Conservation (phyloP, 305 asterid species). For the Solanum hybrid region DNA sequence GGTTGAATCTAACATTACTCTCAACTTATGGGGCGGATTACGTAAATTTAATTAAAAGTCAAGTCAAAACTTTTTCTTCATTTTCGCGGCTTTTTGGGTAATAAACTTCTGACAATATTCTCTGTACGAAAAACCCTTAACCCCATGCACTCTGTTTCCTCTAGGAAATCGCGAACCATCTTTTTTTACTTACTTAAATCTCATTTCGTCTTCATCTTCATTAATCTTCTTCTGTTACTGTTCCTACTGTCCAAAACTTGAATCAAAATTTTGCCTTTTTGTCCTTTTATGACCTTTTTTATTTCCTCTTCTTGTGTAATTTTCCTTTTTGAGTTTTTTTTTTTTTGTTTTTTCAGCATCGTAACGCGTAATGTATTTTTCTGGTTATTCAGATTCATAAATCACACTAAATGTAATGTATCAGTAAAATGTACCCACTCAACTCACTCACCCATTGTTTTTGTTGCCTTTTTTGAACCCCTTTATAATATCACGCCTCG, state of each 20-base stretch:
- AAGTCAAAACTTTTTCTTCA: neutral
- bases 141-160: constrained; percentile 2
- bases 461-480: neutral
- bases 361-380: neutral
- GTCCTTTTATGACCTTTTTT: neutral
- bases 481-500: neutral
- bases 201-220: neutral
- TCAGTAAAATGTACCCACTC: neutral
- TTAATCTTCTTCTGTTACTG: neutral
- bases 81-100: neutral
- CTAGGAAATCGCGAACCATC: neutral
- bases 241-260: neutral
- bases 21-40: neutral
- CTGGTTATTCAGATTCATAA: neutral
- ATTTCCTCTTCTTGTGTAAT: neutral
- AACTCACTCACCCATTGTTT: neutral
- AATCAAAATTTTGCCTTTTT: neutral
- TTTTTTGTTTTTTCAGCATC: neutral
- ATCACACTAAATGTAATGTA: neutral
- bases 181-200: neutral
- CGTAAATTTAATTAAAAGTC: neutral
- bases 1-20: neutral
- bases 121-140: neutral
- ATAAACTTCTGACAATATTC: constrained; percentile 1
- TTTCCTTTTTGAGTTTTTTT: neutral